Base-by-base conservation (phyloP, 371 early-diverging fungal species). In the Batkoa obscura region DNA sequence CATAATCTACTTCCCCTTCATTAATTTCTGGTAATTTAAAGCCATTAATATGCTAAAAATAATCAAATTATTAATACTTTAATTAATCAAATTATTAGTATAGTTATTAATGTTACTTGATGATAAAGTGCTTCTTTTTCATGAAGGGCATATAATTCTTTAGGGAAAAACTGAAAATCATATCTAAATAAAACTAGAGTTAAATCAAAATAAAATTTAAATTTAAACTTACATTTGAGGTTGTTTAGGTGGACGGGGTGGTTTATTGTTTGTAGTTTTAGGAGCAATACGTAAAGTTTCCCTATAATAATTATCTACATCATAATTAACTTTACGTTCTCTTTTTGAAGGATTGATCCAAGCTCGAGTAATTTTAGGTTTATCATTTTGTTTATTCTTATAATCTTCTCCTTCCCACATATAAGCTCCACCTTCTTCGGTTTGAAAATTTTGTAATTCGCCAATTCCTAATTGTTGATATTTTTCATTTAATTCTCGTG, bases 381-480 rank as follows among this genome's bases (percentile, higher is more conserved):
- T 38, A 53, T 53, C 35, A 17, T 48, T 57, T 23, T 49, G 47
- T 45, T 43, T 47, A 15, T 43, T 34, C 23, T 39, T 13, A 52
- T 58, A 92, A 68, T 96, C 90, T 60, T 96, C 87, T 3, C 98
- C 98, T 59, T 95, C 91, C 94, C 94, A 96, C 60, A 92, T 81
- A 66, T 92, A 94, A 6, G 84, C 83, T 52, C 74, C 72, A 55
- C 81, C 78, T 43, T 68, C 63, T 54, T 86, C 86, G 30, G 75
- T 71, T 15, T 80, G 78, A 62, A 90, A 89, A 54, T 83, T 86
- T 60, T 83, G 83, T 46, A 93, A 71, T 59, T 96, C 97, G 45
- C 89, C 90, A 23, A 95, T 72, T 13, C 88, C 86, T 65, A 90
- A 77, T 56, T 81, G 79, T 41, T 83, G 80, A 59, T 91, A 90